A percentile compares a stretch with the other conserved stretches of the same genome.
These are phyloP conservation scores for Phyllosticta citrichinensis DNA, from an alignment of 2,329 filamentous ascomycete species.

Conservation along the genomic window DNA sequence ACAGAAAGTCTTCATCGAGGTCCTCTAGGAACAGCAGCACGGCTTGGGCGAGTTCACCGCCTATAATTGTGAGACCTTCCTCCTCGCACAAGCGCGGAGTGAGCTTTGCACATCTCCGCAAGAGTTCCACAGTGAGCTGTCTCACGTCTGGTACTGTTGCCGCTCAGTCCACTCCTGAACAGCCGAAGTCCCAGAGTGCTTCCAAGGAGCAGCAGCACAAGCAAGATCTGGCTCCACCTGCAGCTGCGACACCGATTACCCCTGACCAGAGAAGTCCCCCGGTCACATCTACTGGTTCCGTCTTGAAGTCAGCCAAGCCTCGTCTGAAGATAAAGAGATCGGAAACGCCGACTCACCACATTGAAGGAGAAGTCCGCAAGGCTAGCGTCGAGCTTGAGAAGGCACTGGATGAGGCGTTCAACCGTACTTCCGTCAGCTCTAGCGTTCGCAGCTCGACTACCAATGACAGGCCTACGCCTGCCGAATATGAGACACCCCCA, in stretches of 20 bases:
- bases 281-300: neutral
- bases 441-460: slow-evolving; percentile 38
- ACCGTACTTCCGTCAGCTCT: slow-evolving; percentile 50
- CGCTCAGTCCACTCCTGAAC: slow-evolving; percentile 22
- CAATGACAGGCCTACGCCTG: slow-evolving; percentile 23
- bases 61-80: slow-evolving; percentile 37
- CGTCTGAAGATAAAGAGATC: slow-evolving; percentile 2
- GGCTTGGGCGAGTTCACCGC: slow-evolving; percentile 38
- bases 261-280: slow-evolving; percentile 2
- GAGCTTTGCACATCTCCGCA: slow-evolving; percentile 49
- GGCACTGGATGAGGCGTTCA: slow-evolving; percentile 89
- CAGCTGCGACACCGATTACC: neutral
- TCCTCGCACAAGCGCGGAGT: slow-evolving; percentile 51
- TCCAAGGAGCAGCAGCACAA: slow-evolving; percentile 21
- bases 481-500: slow-evolving; percentile 42
- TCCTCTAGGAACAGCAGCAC: slow-evolving; percentile 36
- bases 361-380: slow-evolving; percentile 70
- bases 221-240: slow-evolving; percentile 14
- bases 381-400: slow-evolving; percentile 79
- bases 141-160: slow-evolving; percentile 21
- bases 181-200: slow-evolving; percentile 19
- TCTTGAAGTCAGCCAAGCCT: slow-evolving; percentile 5
- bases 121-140: slow-evolving; percentile 32
- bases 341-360: slow-evolving; percentile 40
- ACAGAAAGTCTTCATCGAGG: slow-evolving; percentile 22